Evolutionary conservation across 169 alveolate species (phyloP), one percentile per base, ranked within the genome.

Genomic region (Amoebophrya sp.): DNA sequence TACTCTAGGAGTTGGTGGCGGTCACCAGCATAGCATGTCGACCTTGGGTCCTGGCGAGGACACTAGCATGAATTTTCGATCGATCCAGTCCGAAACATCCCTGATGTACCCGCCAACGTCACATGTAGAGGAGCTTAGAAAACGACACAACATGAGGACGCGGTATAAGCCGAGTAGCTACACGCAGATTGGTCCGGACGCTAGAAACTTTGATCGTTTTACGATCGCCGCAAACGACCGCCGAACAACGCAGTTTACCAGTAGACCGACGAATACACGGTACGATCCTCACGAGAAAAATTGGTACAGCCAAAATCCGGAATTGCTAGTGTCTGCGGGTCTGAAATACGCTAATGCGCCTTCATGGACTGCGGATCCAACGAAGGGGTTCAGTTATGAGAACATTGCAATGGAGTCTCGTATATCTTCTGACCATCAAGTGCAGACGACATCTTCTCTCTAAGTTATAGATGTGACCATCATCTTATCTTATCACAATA

Each of bases 371-470:
- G 83, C 83, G 83, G 83, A 65, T 18, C 83, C 83, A 26, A 6
- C 3, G 83, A 65, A 65, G 83, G 83, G 83, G 33, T 65, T 65
- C 83, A n/a, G n/a, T n/a, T n/a, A n/a, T n/a, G n/a, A n/a, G n/a
- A n/a, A n/a, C n/a, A n/a, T n/a, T n/a, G n/a, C n/a, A n/a, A n/a
- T n/a, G n/a, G n/a, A n/a, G n/a, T n/a, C n/a, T n/a, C n/a, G n/a
- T n/a, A n/a, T n/a, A n/a, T n/a, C n/a, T n/a, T n/a, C n/a, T n/a
- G n/a, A n/a, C n/a, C n/a, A n/a, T n/a, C n/a, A n/a, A n/a, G n/a
- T n/a, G n/a, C n/a, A n/a, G n/a, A n/a, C n/a, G n/a, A n/a, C n/a
- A n/a, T n/a, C n/a, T n/a, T n/a, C n/a, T n/a, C n/a, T n/a, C n/a
- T n/a, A n/a, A n/a, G n/a, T n/a, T n/a, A n/a, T n/a, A n/a, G n/a